Percentiles rank a stretch among this genome's conserved stretches.
Conservation (phyloP, 768 basidiomycete species). For the Mycena latifolia region DNA sequence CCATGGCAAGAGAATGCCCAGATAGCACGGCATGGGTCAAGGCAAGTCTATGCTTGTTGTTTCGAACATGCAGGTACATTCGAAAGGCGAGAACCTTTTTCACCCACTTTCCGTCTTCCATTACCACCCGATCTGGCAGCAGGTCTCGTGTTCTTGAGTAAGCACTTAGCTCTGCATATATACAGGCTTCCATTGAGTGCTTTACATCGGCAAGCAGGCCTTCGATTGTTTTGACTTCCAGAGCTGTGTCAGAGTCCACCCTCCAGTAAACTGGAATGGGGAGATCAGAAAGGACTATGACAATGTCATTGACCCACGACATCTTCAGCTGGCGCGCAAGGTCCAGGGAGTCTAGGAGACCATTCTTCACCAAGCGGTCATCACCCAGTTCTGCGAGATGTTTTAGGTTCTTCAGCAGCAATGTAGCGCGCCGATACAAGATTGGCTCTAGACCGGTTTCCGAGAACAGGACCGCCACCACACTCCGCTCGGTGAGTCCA, state of each 20-base stretch:
- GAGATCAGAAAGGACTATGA: not conserved
- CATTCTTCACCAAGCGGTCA: not conserved
- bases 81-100: not conserved
- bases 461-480: slow-evolving; percentile 13
- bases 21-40: not conserved
- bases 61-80: not conserved
- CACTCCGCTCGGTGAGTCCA: slow-evolving; percentile 2
- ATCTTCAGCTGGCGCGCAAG: not conserved
- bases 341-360: not conserved
- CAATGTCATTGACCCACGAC: slow-evolving; percentile 12
- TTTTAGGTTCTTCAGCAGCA: slow-evolving; percentile 5
- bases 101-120: not conserved
- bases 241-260: not conserved
- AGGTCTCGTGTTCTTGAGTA: not conserved
- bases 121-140: not conserved
- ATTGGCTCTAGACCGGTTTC: slow-evolving; percentile 16
- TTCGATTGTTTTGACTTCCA: slow-evolving; percentile 5
- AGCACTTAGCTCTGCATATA: not conserved
- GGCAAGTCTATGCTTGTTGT: not conserved
- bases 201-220: not conserved
- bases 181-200: slow-evolving; percentile 1
- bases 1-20: not conserved
- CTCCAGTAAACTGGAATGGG: slow-evolving; percentile 15
- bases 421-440: not conserved
- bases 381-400: not conserved